Evolutionary conservation across 2,329 filamentous ascomycete species (phyloP), one percentile per base, ranked within the genome.

Genomic region (Bretziella fagacearum): DNA sequence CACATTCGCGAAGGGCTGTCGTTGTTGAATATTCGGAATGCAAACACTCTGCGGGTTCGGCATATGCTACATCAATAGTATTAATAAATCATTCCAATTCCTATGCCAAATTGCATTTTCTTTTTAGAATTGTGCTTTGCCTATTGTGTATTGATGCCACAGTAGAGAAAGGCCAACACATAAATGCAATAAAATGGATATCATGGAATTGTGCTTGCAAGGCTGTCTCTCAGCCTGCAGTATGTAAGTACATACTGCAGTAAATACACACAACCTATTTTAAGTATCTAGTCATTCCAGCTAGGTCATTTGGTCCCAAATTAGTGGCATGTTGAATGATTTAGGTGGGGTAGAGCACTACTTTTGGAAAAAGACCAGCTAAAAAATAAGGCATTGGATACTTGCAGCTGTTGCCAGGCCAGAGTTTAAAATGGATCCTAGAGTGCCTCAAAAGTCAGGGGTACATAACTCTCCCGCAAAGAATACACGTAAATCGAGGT

Each of bases 321-420:
- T 39, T 39, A 39, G 36, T 22, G 36, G 36, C 18, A 18, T 8
- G 13, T 39, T 3, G 4, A 30, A n/a, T 11, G 22, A 22, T 43
- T 43, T 30, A 43, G 40, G 39, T 23, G 39, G 40, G 40, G 40
- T 43, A 43, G 40, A 25, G 13, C 40, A 6, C 23, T 27, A 4
- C 15, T 13, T 22, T 22, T 18, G 26, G 17, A n/a, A 29, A 20
- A 15, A 29, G 26, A 29, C 40, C 17, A 20, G 22, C 40, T 43
- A 30, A 22, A 39, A 13, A 20, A 39, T 10, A 10, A 41, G 23
- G 39, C 23, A 41, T 20, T 41, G 42, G 42, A n/a, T 15, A 25
- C 18, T n/a, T 39, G 23, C 15, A 27, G 13, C 13, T 30, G 17
- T 30, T 26, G 44, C 32, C 15, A 30, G 33, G 20, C 30, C 20